phyloP scores from a whole-genome alignment of 2,329 filamentous ascomycete species.

The Allantophomopsis lycopodina region DNA sequence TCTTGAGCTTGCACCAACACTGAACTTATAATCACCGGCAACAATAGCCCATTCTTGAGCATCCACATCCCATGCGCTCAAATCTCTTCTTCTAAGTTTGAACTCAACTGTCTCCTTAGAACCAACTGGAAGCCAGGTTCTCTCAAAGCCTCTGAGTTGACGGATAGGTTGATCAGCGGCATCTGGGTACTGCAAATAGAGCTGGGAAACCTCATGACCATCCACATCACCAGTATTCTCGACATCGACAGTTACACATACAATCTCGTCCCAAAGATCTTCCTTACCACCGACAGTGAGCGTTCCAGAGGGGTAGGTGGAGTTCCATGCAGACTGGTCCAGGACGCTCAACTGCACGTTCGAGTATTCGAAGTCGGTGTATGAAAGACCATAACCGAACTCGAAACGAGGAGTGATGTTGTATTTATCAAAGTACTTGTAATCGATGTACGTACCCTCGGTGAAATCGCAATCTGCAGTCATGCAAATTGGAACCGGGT shows the following conservation, averaged over 20 bases:
- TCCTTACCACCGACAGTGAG: conserved; percentile 29
- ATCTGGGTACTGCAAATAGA: conserved; percentile 10
- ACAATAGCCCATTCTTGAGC: conserved; percentile 36
- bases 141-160: conserved; percentile 51
- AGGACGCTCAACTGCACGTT: conserved; percentile 15
- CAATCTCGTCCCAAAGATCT: conserved; percentile 21
- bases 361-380: conserved; percentile 44
- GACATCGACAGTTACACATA: conserved; percentile 38
- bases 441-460: conserved; percentile 67
- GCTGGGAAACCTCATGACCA: conserved; percentile 37
- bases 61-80: conserved; percentile 50
- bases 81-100: conserved; percentile 41
- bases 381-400: conserved; percentile 72
- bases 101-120: conserved; percentile 31
- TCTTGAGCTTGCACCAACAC: too few species aligned
- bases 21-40: too few species aligned
- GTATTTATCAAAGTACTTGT: conserved; percentile 84
- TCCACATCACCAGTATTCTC: conserved; percentile 41
- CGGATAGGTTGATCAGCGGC: conserved; percentile 27
- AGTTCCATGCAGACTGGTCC: too few species aligned
- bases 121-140: conserved; percentile 32
- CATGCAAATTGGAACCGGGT: conserved; percentile 17
- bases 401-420: conserved; percentile 69
- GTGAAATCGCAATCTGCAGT: conserved; percentile 39
- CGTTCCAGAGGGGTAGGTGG: neutral